Evolutionary conservation across 345 rosid species (phyloP).

Genomic region (Boechera divaricarpa): DNA sequence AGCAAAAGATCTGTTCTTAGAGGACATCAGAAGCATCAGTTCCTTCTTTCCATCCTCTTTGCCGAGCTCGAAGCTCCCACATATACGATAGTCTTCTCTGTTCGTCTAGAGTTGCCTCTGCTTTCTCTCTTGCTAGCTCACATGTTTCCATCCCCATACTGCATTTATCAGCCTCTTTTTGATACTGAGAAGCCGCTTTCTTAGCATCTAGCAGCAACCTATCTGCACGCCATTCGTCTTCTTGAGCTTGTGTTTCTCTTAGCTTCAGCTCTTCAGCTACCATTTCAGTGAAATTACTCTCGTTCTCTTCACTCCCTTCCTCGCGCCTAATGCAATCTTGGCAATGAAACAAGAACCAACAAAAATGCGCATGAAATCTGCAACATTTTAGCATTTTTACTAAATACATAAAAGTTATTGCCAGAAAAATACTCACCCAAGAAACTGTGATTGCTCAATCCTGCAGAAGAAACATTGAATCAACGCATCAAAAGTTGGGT

Average conservation of each 20-base stretch:
- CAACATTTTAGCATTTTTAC: not conserved
- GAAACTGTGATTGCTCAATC: constrained; percentile 56
- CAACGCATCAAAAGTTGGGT: constrained; percentile 11
- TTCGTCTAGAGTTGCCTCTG: constrained; percentile 55
- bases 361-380: constrained; percentile 4
- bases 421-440: constrained; percentile 51
- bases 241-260: constrained; percentile 59
- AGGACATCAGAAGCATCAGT: constrained; percentile 30
- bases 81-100: constrained; percentile 54
- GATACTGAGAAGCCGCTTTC: constrained; percentile 69
- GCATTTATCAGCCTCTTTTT: constrained; percentile 76
- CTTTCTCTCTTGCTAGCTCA: constrained; percentile 67
- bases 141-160: constrained; percentile 75
- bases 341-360: constrained; percentile 32
- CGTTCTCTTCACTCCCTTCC: constrained; percentile 54
- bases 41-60: constrained; percentile 53
- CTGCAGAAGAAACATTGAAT: constrained; percentile 46
- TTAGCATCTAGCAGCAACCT: constrained; percentile 64
- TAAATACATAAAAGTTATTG: not conserved
- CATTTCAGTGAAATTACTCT: constrained; percentile 54
- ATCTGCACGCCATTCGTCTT: constrained; percentile 54
- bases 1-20: constrained; percentile 22
- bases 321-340: constrained; percentile 61
- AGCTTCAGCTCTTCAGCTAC: constrained; percentile 60
- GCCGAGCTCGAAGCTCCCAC: constrained; percentile 57